Conservation (phyloP, 768 basidiomycete genomes). For the Hypsizygus marmoreus region DNA sequence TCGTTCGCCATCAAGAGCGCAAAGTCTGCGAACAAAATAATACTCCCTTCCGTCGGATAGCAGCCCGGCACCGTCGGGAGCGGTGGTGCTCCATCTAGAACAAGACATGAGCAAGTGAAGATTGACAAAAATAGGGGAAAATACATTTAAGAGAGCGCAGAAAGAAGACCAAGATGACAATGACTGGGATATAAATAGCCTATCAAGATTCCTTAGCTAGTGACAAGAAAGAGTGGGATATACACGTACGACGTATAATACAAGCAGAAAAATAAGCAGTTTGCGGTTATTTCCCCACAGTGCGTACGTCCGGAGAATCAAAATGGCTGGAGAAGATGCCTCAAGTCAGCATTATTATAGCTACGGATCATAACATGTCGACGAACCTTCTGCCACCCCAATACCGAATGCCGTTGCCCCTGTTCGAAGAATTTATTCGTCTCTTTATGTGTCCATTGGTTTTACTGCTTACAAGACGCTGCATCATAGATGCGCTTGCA, state of each 20-base stretch:
- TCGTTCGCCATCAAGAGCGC: conserved; percentile 9
- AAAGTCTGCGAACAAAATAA: conserved; percentile 10
- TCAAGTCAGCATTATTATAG: neutral
- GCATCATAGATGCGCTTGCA: conserved; percentile 6
- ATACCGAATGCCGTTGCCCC: conserved; percentile 9
- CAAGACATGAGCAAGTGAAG: neutral
- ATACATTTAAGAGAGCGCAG: conserved; percentile 12
- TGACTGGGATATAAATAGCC: conserved; percentile 4
- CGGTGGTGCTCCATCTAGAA: conserved; percentile 10
- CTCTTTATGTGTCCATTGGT: too few species aligned
- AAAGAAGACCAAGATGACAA: conserved; percentile 5
- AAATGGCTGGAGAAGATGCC: conserved; percentile 10
- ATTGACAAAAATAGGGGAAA: neutral
- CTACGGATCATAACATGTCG: neutral
- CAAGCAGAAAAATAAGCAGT: conserved; percentile 7
- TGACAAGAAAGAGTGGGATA: neutral
- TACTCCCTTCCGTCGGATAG: conserved; percentile 9
- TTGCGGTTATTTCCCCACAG: conserved; percentile 15
- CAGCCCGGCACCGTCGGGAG: conserved; percentile 13
- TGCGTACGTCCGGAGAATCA: conserved; percentile 21
- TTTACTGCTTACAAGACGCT: conserved; percentile 8
- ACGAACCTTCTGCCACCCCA: conserved; percentile 14
- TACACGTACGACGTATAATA: conserved; percentile 6
- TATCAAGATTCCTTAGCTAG: neutral
- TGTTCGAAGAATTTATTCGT: neutral